Evolutionary conservation across 495 filamentous ascomycete species (phyloP), one percentile per base, ranked within the genome.

Genomic region (Neurospora tetraspora): DNA sequence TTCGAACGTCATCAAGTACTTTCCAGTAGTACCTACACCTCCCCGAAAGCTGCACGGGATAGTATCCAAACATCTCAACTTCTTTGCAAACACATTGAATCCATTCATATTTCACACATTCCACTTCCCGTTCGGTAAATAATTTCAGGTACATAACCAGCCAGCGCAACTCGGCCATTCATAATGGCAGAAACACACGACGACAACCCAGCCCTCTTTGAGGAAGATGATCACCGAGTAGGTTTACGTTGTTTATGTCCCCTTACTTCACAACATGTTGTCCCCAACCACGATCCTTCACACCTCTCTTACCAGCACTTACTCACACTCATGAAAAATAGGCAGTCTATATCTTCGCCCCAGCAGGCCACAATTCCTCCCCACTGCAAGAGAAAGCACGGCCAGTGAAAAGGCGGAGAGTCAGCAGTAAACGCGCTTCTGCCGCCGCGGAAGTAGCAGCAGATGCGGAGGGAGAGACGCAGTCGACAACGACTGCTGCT

Each of bases 311-410:
- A 39, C n/a, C 2, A n/a, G 8, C 8, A 20, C 12, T 23, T 31
- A 53, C 68, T 71, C 12, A 70, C 38, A 42, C 39, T 18, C 38
- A 2, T 53, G 4, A 53, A 10, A 39, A 14, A 3, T 73, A 94
- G 91, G 87, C 85, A 40, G 89, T 91, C 70, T 94, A 92, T 79
- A 83, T 94, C 74, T 94, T 92, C 79, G 85, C 86, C 47, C 88
- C 89, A 36, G 23, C 53, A 16, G 79, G 81, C 68, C 81, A 84
- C 72, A 70, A 72, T 23, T 42, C 76, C 53, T 73, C 71, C 23
- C 65, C 77, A 65, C 83, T 83, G 39, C 23, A 43, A 34, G 69
- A 27, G 4, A 70, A 70, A 36, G 18, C 72, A 74, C 87, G 89
- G 73, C 89, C 91, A 39, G 78, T 86, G 68, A 94, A 95, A 78